A percentile compares a stretch with the other conserved stretches of the same genome.
Conservation (phyloP, 352 stramenopile species). For the Blastocystis sp. region DNA sequence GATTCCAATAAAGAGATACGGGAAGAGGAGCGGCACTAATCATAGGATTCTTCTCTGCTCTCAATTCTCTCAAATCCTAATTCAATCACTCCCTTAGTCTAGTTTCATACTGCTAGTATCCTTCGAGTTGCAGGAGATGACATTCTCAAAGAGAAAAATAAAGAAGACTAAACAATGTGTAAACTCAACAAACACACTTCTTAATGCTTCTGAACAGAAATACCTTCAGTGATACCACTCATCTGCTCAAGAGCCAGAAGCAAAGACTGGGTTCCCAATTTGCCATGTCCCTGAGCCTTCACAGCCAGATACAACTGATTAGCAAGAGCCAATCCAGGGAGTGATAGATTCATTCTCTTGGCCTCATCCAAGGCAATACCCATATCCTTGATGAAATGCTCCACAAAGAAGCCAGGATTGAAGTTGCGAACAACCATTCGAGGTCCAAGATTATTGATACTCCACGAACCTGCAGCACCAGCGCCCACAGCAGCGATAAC, state of each 20-base stretch:
- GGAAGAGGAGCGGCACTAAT: conserved; percentile 3
- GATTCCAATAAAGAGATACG: neutral
- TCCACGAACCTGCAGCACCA: conserved; percentile 78
- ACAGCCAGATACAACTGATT: conserved; percentile 79
- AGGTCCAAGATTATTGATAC: conserved; percentile 78
- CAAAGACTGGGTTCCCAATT: conserved; percentile 74
- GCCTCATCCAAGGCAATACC: conserved; percentile 80
- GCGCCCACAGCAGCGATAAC: conserved; percentile 77
- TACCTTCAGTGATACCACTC: conserved; percentile 69
- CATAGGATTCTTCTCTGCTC: conserved; percentile 55
- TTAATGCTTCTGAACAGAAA: conserved; percentile 46
- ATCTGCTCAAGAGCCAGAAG: conserved; percentile 78
- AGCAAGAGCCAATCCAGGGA: conserved; percentile 75
- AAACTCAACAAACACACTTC: neutral
- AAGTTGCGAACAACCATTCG: conserved; percentile 79
- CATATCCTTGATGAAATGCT: conserved; percentile 83
- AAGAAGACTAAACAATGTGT: neutral
- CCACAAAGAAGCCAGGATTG: conserved; percentile 79
- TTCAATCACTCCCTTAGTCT: neutral
- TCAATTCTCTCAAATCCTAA: conserved; percentile 54
- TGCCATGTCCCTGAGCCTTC: conserved; percentile 74
- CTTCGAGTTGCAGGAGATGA: conserved; percentile 28
- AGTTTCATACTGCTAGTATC: conserved; percentile 13
- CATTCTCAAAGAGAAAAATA: conserved; percentile 28
- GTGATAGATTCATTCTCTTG: conserved; percentile 75